Conservation (phyloP, 2,329 filamentous ascomycete genomes). For the Aspergillus arachidicola region DNA sequence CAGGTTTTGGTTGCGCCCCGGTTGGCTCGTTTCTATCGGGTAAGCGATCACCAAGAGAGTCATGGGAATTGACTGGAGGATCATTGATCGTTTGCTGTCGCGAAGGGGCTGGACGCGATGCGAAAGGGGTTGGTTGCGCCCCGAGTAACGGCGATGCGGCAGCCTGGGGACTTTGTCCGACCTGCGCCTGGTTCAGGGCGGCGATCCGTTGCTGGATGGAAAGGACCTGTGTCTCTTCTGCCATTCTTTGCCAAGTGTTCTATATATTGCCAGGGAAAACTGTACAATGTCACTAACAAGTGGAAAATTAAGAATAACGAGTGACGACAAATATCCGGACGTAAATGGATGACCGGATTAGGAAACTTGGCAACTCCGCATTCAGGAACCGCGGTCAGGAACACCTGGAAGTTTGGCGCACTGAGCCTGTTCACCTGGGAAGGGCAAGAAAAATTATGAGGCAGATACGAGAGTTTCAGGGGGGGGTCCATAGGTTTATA, state of each 20-base stretch:
- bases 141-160: slow-evolving; percentile 30
- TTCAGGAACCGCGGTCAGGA: slow-evolving; percentile 4
- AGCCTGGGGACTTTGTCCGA: slow-evolving; percentile 37
- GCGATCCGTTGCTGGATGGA: slow-evolving; percentile 51
- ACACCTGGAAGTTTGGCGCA: background rate
- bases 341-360: slow-evolving; percentile 9
- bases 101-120: slow-evolving; percentile 30
- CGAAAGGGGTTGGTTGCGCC: slow-evolving; percentile 25
- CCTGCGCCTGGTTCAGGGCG: slow-evolving; percentile 47
- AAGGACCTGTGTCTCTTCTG: slow-evolving; percentile 45
- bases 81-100: slow-evolving; percentile 39
- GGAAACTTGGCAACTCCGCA: slow-evolving; percentile 17
- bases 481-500: background rate
- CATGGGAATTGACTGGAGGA: slow-evolving; percentile 32
- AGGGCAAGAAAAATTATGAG: background rate
- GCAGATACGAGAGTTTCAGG: background rate
- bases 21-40: slow-evolving; percentile 34
- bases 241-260: slow-evolving; percentile 30
- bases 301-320: background rate
- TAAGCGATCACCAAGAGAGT: slow-evolving; percentile 25
- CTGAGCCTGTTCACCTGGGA: background rate
- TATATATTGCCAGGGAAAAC: background rate
- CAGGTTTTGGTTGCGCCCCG: slow-evolving; percentile 24
- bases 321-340: slow-evolving; percentile 7
- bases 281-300: background rate